Evolutionary conservation across 2,329 filamentous ascomycete genomes (phyloP).

Genomic region (Nigrograna mackinnonii): DNA sequence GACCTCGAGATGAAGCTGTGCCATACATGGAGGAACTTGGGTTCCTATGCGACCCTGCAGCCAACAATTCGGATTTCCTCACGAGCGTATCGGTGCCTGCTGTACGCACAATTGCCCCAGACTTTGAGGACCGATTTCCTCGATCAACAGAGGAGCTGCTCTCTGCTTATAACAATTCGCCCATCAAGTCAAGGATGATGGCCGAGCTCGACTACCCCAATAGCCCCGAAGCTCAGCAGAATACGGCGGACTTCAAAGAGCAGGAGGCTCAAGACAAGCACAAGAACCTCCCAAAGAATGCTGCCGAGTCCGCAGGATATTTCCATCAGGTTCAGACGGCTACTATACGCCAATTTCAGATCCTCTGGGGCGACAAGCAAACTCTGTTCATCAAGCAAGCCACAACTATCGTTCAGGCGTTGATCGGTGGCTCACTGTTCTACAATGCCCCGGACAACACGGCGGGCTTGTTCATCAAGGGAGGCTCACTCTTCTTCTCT

Average conservation of each 20-base stretch:
- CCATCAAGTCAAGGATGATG: background rate
- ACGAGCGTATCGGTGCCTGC: slow-evolving; percentile 64
- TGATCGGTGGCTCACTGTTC: slow-evolving; percentile 60
- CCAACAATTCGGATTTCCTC: slow-evolving; percentile 71
- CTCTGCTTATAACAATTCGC: background rate
- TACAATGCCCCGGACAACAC: slow-evolving; percentile 62
- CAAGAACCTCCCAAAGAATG: background rate
- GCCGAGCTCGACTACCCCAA: background rate
- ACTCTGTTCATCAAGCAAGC: slow-evolving; percentile 65
- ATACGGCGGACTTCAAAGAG: background rate
- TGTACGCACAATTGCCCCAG: slow-evolving; percentile 38
- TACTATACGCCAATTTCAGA: slow-evolving; percentile 64
- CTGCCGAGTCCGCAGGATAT: background rate
- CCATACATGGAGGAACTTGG: slow-evolving; percentile 69
- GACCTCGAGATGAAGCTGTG: slow-evolving; percentile 60
- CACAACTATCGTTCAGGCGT: slow-evolving; percentile 46
- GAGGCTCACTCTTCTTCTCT: slow-evolving; percentile 65
- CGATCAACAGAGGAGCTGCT: background rate
- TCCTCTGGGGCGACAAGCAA: slow-evolving; percentile 64
- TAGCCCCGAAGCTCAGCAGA: background rate
- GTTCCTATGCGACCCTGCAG: slow-evolving; percentile 65
- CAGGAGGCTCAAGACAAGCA: background rate
- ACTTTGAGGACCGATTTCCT: slow-evolving; percentile 7
- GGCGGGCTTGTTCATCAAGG: slow-evolving; percentile 63
- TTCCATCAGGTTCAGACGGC: slow-evolving; percentile 54